A percentile compares a stretch with the other conserved stretches of the same genome.
phyloP scores from a whole-genome alignment of 208 protist species.

The Leptomonas pyrrhocoris region DNA sequence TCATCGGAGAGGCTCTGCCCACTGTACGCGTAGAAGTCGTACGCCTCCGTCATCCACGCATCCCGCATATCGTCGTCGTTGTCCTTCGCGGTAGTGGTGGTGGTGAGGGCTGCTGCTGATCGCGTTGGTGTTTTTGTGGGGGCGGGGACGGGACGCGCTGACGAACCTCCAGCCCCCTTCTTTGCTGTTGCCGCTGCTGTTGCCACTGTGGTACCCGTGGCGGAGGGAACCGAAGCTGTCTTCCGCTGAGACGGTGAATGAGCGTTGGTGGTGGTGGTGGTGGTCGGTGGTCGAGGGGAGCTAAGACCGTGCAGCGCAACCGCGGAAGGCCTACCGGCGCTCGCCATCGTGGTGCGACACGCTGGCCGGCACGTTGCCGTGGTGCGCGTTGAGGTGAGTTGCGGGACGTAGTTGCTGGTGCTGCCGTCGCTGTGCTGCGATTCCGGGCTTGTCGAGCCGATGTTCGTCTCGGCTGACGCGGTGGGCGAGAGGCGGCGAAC shows the following conservation, averaged over 20 bases:
- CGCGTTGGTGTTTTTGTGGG: too few relatives aligned
- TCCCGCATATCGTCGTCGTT: not conserved
- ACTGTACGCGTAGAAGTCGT: slow-evolving; percentile 22
- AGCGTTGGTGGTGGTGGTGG: too few relatives aligned
- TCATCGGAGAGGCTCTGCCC: slow-evolving; percentile 4
- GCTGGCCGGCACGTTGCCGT: not conserved
- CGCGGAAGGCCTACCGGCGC: not conserved
- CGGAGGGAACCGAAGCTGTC: too few relatives aligned
- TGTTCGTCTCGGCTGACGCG: not conserved
- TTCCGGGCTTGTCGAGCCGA: not conserved
- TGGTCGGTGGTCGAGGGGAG: not conserved
- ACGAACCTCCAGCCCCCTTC: too few relatives aligned
- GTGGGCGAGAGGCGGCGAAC: not conserved
- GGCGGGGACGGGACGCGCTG: too few relatives aligned
- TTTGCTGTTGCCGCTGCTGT: not conserved
- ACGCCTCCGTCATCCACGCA: slow-evolving; percentile 21
- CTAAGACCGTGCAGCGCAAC: not conserved
- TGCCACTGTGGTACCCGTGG: too few relatives aligned
- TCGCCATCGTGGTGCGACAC: not conserved
- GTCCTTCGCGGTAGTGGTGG: not conserved
- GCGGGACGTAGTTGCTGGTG: slow-evolving; percentile 1
- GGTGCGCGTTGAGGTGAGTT: not conserved
- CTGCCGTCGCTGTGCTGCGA: not conserved
- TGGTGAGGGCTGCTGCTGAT: too few relatives aligned
- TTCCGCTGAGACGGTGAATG: too few relatives aligned